Base-by-base conservation (phyloP, 345 rosid species). In the Salix koriyanagi region DNA sequence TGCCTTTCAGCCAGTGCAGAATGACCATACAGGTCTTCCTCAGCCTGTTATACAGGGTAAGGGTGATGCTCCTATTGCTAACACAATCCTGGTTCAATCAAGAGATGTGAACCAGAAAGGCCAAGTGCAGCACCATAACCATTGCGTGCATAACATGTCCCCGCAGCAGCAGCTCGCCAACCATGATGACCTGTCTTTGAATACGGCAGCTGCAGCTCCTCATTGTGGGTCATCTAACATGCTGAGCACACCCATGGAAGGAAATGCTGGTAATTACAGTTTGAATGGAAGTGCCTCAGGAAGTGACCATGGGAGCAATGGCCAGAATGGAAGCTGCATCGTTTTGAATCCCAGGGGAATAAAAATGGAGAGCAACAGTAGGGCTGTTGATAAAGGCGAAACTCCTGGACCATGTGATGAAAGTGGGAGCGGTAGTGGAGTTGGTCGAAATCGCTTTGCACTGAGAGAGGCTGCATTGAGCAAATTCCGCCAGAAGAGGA, bases 401-500 rank as follows among this genome's bases (percentile, higher is more conserved):
- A 58, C 12, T 23, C 67, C 76, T 67, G 79, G 72, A 75, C 50
- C 62, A 34, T 77, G 65, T 30, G 70, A 74, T 37, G 83, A 76
- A 54, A 72, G 75, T 37, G 84, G 86, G 62, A 66, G 77, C 69
- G 41, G 44, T 32, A 77, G 44, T 60, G 79, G 83, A 48, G 70
- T 67, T 30, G 77, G 79, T 74, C 79, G 64, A 67, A 80, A 74
- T 42, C 77, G 71, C 73, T 42, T 67, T 67, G 58, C 86, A 32
- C 88, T 66, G 44, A 87, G 90, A 85, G 91, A 87, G 77, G 91
- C 89, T 69, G 91, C 90, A 39, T 69, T 88, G 72, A 75, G 77
- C 75, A 88, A 90, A 77, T 90, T 88, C 79, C 89, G 90, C 54
- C 87, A 80, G 83, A 88, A 90, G 83, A 85, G 91, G 75, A 90